Evolutionary conservation across 2,329 filamentous ascomycete species (phyloP), one percentile per base, ranked within the genome.

Genomic region (Fusarium pilosicola): DNA sequence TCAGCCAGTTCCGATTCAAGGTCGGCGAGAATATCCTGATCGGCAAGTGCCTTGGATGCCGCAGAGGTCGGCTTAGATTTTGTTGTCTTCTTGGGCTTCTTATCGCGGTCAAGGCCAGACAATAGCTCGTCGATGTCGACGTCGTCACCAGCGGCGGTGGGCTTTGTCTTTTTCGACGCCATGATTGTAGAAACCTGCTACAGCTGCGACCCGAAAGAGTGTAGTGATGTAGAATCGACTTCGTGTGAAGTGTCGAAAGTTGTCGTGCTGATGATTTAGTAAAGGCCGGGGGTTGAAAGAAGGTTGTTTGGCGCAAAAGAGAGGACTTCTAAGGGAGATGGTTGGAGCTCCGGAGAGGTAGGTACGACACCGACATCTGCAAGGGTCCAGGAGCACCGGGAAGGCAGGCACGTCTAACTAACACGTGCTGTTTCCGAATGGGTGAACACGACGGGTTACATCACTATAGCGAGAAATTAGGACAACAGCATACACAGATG

Each of bases 21-120:
- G 77, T 98, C 95, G 71, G 95, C 95, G 44, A 98, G 88, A 65
- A 96, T 90, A 80, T 97, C 95, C 76, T 94, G 88, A 77, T 92
- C 88, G 76, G 81, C 79, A 79, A 83, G 83, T 58, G 84, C 78
- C 80, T 88, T 88, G 74, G 85, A 82, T 61, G 85, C 81, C 62
- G 87, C 83, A 61, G 88, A 86, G 73, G 86, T 83, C 71, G 86
- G 80, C 79, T 87, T 87, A 76, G 80, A 68, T 79, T 85, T 86
- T 62, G 81, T 73, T 24, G 84, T 74, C 79, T 90, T 90, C 79
- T 87, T 87, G 69, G 84, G 73, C 63, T 85, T 83, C 70, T 82
- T 80, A 64, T 89, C 87, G 75, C 88, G 84, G 73, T 86, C 86
- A 77, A 93, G 88, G 69, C 87, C 89, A 71, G 90, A 88, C 79